Conservation (phyloP, 2,329 filamentous ascomycete genomes). For the Epichloe festucae region DNA sequence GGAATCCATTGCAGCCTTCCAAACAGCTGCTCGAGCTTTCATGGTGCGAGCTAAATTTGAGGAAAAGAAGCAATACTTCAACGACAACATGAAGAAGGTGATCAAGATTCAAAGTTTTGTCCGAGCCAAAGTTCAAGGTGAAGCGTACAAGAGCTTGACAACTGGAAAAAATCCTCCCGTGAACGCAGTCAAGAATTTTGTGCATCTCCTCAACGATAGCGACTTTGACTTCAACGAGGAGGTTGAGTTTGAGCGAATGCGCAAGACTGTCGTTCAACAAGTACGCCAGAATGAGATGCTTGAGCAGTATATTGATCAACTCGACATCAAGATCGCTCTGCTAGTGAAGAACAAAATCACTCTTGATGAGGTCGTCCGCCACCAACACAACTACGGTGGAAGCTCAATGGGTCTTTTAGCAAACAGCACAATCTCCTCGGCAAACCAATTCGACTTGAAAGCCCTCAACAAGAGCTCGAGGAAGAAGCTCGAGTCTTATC, state of each 20-base stretch:
- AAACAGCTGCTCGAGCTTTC: constrained; percentile 60
- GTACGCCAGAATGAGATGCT: constrained; percentile 94
- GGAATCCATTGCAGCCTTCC: constrained; percentile 59
- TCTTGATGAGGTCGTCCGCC: constrained; percentile 89
- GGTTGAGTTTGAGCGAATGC: constrained; percentile 85
- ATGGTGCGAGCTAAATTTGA: constrained; percentile 63
- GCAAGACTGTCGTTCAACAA: constrained; percentile 94
- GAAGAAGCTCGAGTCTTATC: constrained; percentile 91
- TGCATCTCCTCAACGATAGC: constrained; percentile 93
- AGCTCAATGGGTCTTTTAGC: constrained; percentile 74
- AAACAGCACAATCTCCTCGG: constrained; percentile 76
- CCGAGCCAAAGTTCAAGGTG: constrained; percentile 84
- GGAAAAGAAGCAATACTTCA: constrained; percentile 80
- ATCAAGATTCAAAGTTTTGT: constrained; percentile 98
- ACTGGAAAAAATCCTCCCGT: constrained; percentile 94
- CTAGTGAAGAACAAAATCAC: constrained; percentile 99
- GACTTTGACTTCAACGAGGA: constrained; percentile 99
- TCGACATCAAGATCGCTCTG: constrained; percentile 97
- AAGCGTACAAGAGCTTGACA: constrained; percentile 95
- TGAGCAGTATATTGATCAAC: constrained; percentile 94
- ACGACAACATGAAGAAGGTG: constrained; percentile 96
- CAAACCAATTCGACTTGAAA: constrained; percentile 91
- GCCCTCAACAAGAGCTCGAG: constrained; percentile 94
- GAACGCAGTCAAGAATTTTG: constrained; percentile 93
- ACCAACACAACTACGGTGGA: constrained; percentile 91